These are phyloP conservation scores for Candida xiaguanensis DNA, from an alignment of 805 yeast genomes.

Conservation along the genomic window DNA sequence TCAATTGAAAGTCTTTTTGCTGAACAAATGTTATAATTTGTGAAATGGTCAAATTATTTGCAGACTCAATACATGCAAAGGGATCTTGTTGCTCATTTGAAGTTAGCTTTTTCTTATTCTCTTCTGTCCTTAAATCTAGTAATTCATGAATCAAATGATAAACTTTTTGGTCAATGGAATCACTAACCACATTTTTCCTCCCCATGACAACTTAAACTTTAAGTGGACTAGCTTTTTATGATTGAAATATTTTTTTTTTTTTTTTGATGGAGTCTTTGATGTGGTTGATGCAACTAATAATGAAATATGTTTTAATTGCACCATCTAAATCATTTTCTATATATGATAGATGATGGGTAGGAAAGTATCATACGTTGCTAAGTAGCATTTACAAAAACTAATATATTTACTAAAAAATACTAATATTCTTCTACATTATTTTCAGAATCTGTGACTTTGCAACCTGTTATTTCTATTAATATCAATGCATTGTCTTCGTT, in stretches of 20 bases:
- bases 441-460: constrained; percentile 76
- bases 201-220: constrained; percentile 1
- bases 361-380: too few species aligned
- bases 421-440: constrained; percentile 48
- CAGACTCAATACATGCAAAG: constrained; percentile 50
- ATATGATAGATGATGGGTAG: too few species aligned
- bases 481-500: constrained; percentile 65
- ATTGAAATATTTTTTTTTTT: neutral
- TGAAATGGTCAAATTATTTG: constrained; percentile 49
- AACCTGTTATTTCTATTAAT: constrained; percentile 59
- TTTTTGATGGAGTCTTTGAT: neutral
- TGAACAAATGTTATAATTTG: constrained; percentile 62
- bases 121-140: constrained; percentile 56
- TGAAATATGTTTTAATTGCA: too few species aligned
- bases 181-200: constrained; percentile 2
- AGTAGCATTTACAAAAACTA: too few species aligned
- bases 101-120: constrained; percentile 21
- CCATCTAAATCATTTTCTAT: too few species aligned
- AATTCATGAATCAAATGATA: constrained; percentile 52
- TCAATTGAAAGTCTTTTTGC: constrained; percentile 60
- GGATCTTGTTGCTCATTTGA: constrained; percentile 21
- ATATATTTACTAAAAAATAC: neutral
- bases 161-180: constrained; percentile 38
- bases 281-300: too few species aligned
- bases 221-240: neutral